phyloP scores from a whole-genome alignment of 78 protist genomes.

The Guillardia theta region DNA sequence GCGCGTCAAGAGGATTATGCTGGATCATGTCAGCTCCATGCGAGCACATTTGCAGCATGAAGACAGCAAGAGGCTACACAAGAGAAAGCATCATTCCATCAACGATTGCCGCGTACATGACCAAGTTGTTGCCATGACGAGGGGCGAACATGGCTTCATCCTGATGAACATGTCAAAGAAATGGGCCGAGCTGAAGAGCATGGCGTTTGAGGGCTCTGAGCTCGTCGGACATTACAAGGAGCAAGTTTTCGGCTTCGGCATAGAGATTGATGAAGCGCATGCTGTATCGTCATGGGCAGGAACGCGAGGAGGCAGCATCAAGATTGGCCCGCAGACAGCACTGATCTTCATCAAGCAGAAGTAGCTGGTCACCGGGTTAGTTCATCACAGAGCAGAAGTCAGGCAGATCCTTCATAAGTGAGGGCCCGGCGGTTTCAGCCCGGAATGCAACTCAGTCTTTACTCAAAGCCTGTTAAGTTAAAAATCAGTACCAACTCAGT shows the following conservation, averaged over 20 bases:
- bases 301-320: background rate
- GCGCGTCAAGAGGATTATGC: background rate
- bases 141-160: background rate
- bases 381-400: background rate
- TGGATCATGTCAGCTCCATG: background rate
- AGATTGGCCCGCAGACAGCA: background rate
- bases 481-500: too few relatives aligned
- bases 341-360: background rate
- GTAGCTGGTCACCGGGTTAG: background rate
- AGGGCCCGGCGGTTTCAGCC: background rate
- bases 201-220: background rate
- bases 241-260: background rate
- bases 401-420: background rate
- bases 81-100: background rate
- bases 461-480: too few relatives aligned
- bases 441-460: too few relatives aligned
- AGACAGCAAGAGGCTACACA: background rate
- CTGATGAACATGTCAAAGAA: background rate
- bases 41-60: background rate
- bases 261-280: background rate
- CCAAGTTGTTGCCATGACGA: background rate
- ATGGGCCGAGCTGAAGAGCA: background rate
- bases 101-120: background rate
- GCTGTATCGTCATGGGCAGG: background rate
- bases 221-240: background rate